Evolutionary conservation across 140 eudicot genomes (phyloP).

Genomic region (Flaveria floridana): DNA sequence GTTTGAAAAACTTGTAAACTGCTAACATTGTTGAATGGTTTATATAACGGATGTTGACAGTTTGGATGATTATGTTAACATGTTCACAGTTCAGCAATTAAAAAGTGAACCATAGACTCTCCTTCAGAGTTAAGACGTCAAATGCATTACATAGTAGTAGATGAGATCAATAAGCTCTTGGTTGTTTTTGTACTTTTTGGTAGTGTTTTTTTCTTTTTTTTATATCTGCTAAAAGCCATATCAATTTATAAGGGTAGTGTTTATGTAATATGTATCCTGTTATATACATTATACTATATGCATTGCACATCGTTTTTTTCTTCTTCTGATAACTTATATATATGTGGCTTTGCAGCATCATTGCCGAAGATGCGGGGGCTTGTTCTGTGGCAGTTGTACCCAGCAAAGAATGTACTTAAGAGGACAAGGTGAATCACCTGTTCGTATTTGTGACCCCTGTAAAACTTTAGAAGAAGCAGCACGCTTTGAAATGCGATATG

Average conservation of each 20-base stretch:
- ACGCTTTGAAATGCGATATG: slow-evolving; percentile 78
- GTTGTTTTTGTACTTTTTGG: not conserved
- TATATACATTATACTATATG: too few relatives aligned
- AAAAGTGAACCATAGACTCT: slow-evolving; percentile 1
- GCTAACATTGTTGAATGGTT: too few relatives aligned
- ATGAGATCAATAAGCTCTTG: slow-evolving; percentile 1
- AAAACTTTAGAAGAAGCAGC: slow-evolving; percentile 90
- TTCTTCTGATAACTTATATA: slow-evolving; percentile 2
- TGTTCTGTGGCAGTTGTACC: slow-evolving; percentile 79
- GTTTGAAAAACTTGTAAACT: too few relatives aligned
- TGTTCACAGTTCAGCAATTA: too few relatives aligned
- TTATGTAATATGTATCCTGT: too few relatives aligned
- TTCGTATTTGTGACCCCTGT: slow-evolving; percentile 92
- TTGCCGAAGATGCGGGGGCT: slow-evolving; percentile 86
- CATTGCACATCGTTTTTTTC: not conserved
- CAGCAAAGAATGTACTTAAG: slow-evolving; percentile 75
- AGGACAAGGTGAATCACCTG: slow-evolving; percentile 96
- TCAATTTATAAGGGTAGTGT: not conserved
- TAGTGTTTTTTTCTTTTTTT: not conserved
- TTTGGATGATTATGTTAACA: too few relatives aligned
- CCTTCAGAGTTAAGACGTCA: not conserved
- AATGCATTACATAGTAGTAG: not conserved
- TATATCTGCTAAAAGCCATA: slow-evolving; percentile 3
- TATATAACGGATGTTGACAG: too few relatives aligned
- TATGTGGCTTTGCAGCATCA: slow-evolving; percentile 71